Conservation (phyloP, 441 rosid species). For the Mallotus repandus region DNA sequence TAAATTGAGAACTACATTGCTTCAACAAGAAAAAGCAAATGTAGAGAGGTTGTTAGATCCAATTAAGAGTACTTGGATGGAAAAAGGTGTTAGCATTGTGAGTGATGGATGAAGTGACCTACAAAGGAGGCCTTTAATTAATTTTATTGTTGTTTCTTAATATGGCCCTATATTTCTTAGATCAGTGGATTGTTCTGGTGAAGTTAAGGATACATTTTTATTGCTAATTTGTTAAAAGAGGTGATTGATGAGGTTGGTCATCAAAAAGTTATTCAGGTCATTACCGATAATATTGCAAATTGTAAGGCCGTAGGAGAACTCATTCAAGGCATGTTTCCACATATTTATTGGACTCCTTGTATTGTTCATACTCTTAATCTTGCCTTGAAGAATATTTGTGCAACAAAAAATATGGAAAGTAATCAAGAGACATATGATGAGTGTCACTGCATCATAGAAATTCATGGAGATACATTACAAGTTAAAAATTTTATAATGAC, state of each 20-base stretch:
- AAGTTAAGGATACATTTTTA: too few relatives aligned
- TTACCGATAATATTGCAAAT: not conserved
- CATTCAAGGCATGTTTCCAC: not conserved
- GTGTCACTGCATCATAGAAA: too few relatives aligned
- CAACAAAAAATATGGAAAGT: too few relatives aligned
- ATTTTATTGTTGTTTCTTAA: not conserved
- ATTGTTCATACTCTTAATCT: not conserved
- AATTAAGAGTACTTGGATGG: not conserved
- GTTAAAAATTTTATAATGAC: too few relatives aligned
- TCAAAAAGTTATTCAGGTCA: not conserved
- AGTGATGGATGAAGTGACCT: not conserved
- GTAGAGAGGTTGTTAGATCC: not conserved
- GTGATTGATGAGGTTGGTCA: not conserved
- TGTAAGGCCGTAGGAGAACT: not conserved
- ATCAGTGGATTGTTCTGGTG: not conserved
- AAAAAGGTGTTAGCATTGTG: not conserved
- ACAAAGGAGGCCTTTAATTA: not conserved
- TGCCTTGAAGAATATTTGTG: not conserved
- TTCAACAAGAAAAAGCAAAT: not conserved
- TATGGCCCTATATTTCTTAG: not conserved
- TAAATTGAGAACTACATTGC: too few relatives aligned
- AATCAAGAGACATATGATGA: not conserved
- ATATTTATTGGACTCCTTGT: too few relatives aligned
- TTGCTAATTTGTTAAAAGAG: too few relatives aligned
- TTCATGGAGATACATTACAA: not conserved